Conservation (phyloP, 2,329 filamentous ascomycete species). For the Aureobasidium sp. region DNA sequence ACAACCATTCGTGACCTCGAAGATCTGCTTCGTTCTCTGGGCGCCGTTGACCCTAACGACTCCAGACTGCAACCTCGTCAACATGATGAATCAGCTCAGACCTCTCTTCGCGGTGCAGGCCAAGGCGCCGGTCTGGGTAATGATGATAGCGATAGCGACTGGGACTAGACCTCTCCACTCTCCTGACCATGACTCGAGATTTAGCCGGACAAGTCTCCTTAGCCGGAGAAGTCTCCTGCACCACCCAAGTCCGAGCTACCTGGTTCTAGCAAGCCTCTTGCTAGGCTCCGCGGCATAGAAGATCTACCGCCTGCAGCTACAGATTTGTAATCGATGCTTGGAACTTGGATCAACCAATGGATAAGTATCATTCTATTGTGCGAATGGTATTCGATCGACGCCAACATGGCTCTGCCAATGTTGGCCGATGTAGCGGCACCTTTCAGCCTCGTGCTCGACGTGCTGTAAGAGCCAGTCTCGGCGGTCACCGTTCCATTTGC, state of each 20-base stretch:
- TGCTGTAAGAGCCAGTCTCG: background rate
- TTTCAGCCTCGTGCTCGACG: background rate
- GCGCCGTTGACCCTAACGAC: constrained; percentile 72
- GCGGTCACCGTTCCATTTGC: too few relatives aligned
- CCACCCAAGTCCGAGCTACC: background rate
- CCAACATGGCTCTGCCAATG: background rate
- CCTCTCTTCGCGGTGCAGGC: constrained; percentile 46
- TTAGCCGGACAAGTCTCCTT: background rate
- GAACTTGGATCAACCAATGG: background rate
- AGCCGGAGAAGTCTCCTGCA: background rate
- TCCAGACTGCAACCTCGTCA: constrained; percentile 62
- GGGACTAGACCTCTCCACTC: constrained; percentile 44
- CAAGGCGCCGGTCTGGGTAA: constrained; percentile 23
- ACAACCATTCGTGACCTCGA: constrained; percentile 72
- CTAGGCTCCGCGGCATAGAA: background rate
- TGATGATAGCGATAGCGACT: constrained; percentile 52
- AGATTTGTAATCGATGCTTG: background rate
- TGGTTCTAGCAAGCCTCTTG: background rate
- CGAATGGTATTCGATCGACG: background rate
- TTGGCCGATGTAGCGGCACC: background rate
- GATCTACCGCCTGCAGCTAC: background rate
- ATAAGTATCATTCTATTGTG: background rate
- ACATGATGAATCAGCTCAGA: constrained; percentile 51
- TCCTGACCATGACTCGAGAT: background rate
- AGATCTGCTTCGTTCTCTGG: constrained; percentile 70